Evolutionary conservation across 495 filamentous ascomycete genomes (phyloP).

Genomic region (Lasiosphaeria ovina): DNA sequence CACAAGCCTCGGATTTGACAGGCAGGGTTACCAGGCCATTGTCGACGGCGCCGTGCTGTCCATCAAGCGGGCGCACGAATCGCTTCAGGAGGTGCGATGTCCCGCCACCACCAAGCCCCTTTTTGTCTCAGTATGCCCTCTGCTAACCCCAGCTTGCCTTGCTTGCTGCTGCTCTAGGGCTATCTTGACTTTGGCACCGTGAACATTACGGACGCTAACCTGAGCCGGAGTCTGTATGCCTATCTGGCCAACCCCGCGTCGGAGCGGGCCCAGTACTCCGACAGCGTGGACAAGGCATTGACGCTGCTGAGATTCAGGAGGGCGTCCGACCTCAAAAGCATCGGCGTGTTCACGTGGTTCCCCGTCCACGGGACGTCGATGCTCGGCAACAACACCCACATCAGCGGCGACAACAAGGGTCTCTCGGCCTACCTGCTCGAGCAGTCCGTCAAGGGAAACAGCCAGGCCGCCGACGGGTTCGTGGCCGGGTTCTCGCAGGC

Average conservation of each 20-base stretch:
- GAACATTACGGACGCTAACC: constrained; percentile 65
- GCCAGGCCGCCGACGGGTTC: constrained; percentile 55
- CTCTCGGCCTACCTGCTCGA: constrained; percentile 84
- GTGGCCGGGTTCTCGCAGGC: constrained; percentile 92
- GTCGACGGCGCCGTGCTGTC: constrained; percentile 84
- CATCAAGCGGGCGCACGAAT: constrained; percentile 79
- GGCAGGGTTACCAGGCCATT: constrained; percentile 84
- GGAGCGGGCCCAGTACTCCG: constrained; percentile 70
- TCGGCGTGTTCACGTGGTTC: constrained; percentile 85
- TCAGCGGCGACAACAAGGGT: constrained; percentile 96
- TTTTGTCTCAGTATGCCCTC: background rate
- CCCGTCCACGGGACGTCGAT: constrained; percentile 91
- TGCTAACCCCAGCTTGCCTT: background rate
- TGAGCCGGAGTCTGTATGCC: constrained; percentile 82
- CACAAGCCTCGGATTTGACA: constrained; percentile 81
- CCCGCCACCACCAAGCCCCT: background rate
- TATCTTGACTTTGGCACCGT: constrained; percentile 48
- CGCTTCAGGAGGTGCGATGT: constrained; percentile 57
- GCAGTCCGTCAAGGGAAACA: constrained; percentile 54
- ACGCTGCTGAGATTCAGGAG: constrained; percentile 77
- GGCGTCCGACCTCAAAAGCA: constrained; percentile 59
- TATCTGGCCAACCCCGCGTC: constrained; percentile 84
- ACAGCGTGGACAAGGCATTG: constrained; percentile 78
- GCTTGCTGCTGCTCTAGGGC: constrained; percentile 25
- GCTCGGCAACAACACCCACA: constrained; percentile 87